These are phyloP conservation scores for Aspergillus olivimuriae DNA, from an alignment of 495 filamentous ascomycete genomes.

Conservation along the genomic window DNA sequence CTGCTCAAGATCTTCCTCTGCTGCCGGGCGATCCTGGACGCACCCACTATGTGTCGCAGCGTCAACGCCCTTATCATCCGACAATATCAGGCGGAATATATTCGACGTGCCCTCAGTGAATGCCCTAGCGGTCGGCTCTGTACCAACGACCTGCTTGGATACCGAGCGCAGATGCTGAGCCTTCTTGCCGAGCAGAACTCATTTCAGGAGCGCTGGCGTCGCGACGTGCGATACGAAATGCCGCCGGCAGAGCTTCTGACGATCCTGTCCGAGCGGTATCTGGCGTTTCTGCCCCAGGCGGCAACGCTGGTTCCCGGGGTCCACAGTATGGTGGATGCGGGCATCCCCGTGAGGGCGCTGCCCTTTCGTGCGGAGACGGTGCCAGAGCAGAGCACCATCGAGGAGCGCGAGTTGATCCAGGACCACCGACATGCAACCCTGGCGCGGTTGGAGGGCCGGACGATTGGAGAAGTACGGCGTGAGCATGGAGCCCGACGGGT, in stretches of 20 bases:
- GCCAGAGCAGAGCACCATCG: slow-evolving; percentile 11
- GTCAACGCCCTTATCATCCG: slow-evolving; percentile 18
- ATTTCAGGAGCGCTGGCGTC: slow-evolving; percentile 27
- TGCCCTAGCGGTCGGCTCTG: slow-evolving; percentile 1
- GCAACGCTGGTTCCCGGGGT: too few species aligned
- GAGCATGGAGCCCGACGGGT: slow-evolving; percentile 14
- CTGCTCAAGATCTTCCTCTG: slow-evolving; percentile 26
- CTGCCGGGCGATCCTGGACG: slow-evolving; percentile 30
- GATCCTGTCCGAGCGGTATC: slow-evolving; percentile 32
- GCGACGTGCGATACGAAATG: slow-evolving; percentile 18
- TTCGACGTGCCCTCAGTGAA: slow-evolving; percentile 15
- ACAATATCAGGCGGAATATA: slow-evolving; percentile 21
- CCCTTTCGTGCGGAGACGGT: too few species aligned
- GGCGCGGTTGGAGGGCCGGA: slow-evolving; percentile 26
- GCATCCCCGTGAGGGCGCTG: too few species aligned
- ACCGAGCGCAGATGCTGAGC: slow-evolving; percentile 20
- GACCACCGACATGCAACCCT: slow-evolving; percentile 26
- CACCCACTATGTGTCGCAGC: slow-evolving; percentile 16
- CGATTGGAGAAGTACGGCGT: slow-evolving; percentile 30
- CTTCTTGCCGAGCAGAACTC: slow-evolving; percentile 16
- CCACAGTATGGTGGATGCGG: too few species aligned
- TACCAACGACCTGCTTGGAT: slow-evolving; percentile 26
- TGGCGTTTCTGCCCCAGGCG: slow-evolving; percentile 15
- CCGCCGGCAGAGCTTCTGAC: slow-evolving; percentile 22
- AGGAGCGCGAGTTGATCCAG: slow-evolving; percentile 21